These are phyloP conservation scores for Babesia bovis DNA, from an alignment of 169 alveolate genomes.

Conservation along the genomic window DNA sequence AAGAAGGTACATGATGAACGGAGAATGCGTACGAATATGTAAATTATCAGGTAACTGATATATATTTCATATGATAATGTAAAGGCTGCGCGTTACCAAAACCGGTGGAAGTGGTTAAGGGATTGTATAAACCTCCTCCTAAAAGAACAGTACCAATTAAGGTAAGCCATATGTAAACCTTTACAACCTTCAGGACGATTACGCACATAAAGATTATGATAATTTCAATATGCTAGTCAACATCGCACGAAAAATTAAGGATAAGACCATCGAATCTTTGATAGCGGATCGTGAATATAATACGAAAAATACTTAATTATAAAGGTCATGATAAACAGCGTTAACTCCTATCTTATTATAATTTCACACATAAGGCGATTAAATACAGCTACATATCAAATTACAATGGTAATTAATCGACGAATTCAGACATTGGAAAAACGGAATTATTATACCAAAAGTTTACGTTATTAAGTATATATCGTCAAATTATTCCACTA, in stretches of 20 bases:
- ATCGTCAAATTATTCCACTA: no score
- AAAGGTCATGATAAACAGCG: no score
- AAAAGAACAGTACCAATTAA: constrained; percentile 66
- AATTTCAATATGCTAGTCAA: constrained; percentile 46
- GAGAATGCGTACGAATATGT: constrained; percentile 86
- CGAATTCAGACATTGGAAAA: no score
- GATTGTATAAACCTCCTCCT: constrained; percentile 66
- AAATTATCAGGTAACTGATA: constrained; percentile 77
- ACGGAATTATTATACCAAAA: no score
- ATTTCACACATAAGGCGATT: no score
- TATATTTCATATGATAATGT: not conserved
- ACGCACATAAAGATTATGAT: constrained; percentile 71
- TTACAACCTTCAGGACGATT: constrained; percentile 57
- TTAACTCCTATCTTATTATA: no score
- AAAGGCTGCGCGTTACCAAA: constrained; percentile 77
- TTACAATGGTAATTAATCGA: no score
- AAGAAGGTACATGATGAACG: constrained; percentile 84
- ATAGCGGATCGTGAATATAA: constrained; percentile 13
- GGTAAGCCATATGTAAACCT: constrained; percentile 26
- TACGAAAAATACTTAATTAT: not conserved
- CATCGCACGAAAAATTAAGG: constrained; percentile 43
- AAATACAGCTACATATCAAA: no score
- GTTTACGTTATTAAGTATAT: no score
- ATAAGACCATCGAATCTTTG: constrained; percentile 23
- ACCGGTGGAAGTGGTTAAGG: constrained; percentile 66